Conservation (phyloP, 2,329 filamentous ascomycete species). For the Colletotrichum limetticola region DNA sequence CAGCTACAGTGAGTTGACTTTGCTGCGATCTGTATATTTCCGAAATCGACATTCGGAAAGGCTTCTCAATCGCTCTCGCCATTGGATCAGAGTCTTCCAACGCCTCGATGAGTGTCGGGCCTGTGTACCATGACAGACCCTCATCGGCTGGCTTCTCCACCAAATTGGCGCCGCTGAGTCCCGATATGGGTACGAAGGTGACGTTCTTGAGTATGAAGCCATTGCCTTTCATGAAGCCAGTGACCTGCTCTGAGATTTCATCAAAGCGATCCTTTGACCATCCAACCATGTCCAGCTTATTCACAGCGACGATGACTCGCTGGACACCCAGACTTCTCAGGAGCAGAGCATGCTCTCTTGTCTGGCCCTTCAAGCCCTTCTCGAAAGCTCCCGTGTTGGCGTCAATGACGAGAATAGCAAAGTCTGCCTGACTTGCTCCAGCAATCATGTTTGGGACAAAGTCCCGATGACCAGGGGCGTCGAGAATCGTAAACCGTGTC, state of each 20-base stretch:
- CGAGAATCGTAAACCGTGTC: constrained; percentile 91
- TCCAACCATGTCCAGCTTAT: constrained; percentile 89
- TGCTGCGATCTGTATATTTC: constrained; percentile 87
- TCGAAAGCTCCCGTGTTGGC: constrained; percentile 92
- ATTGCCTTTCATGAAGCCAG: constrained; percentile 82
- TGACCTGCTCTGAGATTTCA: constrained; percentile 85
- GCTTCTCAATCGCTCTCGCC: constrained; percentile 76
- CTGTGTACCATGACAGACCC: constrained; percentile 81
- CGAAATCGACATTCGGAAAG: constrained; percentile 85
- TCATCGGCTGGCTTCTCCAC: constrained; percentile 65
- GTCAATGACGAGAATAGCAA: constrained; percentile 94
- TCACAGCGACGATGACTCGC: constrained; percentile 88
- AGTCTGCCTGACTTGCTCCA: constrained; percentile 93
- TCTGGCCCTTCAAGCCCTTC: constrained; percentile 92
- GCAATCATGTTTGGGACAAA: constrained; percentile 99
- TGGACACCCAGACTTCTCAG: constrained; percentile 92
- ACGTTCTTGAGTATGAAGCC: constrained; percentile 86
- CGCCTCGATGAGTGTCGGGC: constrained; percentile 82
- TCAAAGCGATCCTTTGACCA: constrained; percentile 89
- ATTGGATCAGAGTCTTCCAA: constrained; percentile 85
- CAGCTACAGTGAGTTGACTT: constrained; percentile 85
- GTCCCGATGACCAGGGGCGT: constrained; percentile 93
- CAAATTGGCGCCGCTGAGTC: constrained; percentile 89
- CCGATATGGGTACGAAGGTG: constrained; percentile 89
- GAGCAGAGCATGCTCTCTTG: constrained; percentile 90